Percentiles rank a stretch among this genome's conserved stretches.
phyloP scores from a whole-genome alignment of 257 asterid species.

The Solanum ossicruentum region DNA sequence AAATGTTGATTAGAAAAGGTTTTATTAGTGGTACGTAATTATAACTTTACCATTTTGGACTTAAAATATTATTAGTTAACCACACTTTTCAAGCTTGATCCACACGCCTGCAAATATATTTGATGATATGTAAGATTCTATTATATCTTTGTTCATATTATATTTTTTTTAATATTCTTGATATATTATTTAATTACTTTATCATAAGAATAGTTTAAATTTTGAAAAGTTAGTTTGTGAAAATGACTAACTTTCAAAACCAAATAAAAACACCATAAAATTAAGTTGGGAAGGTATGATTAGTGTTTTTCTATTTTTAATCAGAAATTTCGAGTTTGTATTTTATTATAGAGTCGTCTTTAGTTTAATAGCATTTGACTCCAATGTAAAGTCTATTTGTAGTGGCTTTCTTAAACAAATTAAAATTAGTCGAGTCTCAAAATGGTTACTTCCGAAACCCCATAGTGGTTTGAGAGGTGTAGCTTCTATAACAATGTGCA shows the following conservation, averaged over 20 bases:
- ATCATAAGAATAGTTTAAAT: background rate
- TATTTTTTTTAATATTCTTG: background rate
- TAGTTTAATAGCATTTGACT: fast-evolving
- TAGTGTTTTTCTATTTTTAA: background rate
- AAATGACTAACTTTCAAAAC: background rate
- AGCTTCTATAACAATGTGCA: background rate
- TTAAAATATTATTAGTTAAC: background rate
- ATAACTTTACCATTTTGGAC: background rate
- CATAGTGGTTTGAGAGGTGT: background rate
- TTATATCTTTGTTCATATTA: background rate
- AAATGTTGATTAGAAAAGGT: background rate
- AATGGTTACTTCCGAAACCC: fast-evolving
- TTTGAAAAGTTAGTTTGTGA: background rate
- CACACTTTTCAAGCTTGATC: background rate
- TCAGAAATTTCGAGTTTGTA: too few relatives aligned
- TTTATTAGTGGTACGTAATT: background rate
- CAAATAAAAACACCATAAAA: background rate
- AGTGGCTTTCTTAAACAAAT: background rate
- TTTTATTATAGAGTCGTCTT: background rate
- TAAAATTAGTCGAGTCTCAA: background rate
- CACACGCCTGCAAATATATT: background rate
- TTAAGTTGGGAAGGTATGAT: background rate
- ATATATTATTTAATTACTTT: background rate
- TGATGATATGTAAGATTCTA: background rate
- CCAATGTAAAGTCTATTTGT: background rate